Conservation (phyloP, 1,284 basidiomycete genomes). For the Rhizoctonia solani region DNA sequence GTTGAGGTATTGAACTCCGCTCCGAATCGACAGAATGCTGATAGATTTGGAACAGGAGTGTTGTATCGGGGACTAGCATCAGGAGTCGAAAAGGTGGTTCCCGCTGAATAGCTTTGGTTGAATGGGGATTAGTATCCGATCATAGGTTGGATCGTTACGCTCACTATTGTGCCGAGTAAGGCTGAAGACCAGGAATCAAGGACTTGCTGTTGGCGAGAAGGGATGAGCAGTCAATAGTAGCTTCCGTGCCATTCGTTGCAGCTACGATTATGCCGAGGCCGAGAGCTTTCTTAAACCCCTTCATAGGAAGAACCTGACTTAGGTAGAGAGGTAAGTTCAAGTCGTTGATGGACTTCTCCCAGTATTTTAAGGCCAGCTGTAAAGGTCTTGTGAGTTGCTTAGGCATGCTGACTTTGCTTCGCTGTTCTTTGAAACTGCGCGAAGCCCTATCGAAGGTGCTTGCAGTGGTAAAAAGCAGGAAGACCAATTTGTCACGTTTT, state of each 20-base stretch:
- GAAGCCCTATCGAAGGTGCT: no score
- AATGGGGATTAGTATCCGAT: background rate
- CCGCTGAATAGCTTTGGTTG: background rate
- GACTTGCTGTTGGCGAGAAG: background rate
- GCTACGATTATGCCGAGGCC: background rate
- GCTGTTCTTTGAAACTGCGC: no score
- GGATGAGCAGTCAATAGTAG: background rate
- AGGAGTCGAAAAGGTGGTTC: constrained; percentile 10
- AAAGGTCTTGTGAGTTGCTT: no score
- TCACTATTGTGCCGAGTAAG: background rate
- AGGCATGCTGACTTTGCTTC: no score
- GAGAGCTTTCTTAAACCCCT: background rate
- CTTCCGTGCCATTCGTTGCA: background rate
- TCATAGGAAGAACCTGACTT: no score
- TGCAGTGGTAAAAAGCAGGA: no score
- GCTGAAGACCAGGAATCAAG: background rate
- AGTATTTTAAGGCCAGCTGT: no score
- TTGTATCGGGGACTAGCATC: constrained; percentile 14
- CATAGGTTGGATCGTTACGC: background rate
- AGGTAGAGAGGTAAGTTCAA: no score
- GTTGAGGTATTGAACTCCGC: constrained; percentile 27
- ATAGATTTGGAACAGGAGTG: constrained; percentile 16
- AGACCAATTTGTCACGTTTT: no score
- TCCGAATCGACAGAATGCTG: constrained; percentile 31
- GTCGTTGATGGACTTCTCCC: no score